Conservation (phyloP, 169 alveolate genomes). For the Plasmodium ovale region DNA sequence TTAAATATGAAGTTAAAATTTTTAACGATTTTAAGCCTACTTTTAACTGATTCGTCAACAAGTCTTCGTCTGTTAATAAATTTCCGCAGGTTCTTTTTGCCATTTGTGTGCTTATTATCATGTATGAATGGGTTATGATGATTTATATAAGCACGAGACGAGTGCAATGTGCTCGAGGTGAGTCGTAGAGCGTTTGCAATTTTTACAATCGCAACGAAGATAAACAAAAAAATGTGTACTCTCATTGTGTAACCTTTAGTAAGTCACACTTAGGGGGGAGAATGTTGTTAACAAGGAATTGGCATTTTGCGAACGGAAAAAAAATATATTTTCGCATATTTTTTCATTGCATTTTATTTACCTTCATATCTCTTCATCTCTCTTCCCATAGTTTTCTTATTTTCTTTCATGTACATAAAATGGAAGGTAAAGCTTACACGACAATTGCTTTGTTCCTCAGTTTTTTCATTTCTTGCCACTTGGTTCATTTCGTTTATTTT, state of each 20-base stretch:
- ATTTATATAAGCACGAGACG: slow-evolving; percentile 15
- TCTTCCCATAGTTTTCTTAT: neutral
- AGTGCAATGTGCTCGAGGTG: neutral
- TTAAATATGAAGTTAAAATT: neutral
- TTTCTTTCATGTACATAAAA: neutral
- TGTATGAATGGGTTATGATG: neutral
- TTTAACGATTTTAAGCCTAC: slow-evolving; percentile 17
- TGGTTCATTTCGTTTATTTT: too few relatives aligned
- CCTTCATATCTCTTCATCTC: neutral
- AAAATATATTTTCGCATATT: slow-evolving; percentile 32
- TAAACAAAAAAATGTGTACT: slow-evolving; percentile 29
- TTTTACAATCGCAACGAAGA: slow-evolving; percentile 7
- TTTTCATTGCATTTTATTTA: too few relatives aligned
- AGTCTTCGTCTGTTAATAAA: slow-evolving; percentile 25
- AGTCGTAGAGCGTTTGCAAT: slow-evolving; percentile 7
- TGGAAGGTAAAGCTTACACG: too few relatives aligned
- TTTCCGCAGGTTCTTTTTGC: neutral
- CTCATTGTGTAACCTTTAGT: slow-evolving; percentile 25
- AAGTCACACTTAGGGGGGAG: neutral
- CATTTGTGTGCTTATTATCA: neutral
- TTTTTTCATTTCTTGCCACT: too few relatives aligned
- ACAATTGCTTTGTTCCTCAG: too few relatives aligned
- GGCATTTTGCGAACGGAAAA: slow-evolving; percentile 22
- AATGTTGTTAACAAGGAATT: neutral
- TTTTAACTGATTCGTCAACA: slow-evolving; percentile 67